Evolutionary conservation across 192 early-diverging fungal species (phyloP).

Genomic region (Spizellomyces sp.): DNA sequence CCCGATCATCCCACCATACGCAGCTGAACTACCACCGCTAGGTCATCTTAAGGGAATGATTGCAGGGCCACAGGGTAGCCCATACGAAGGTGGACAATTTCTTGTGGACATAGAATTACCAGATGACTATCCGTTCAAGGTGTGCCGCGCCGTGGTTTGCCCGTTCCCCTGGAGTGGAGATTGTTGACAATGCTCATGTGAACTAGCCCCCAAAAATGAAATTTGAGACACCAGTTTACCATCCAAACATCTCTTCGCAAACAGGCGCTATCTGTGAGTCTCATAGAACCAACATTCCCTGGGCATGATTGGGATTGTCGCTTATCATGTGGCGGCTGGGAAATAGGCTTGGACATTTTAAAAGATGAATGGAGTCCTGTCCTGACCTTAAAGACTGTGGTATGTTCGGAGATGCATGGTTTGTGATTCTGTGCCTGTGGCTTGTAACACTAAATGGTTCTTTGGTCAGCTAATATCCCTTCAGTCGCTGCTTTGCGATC

Average conservation of each 20-base stretch:
- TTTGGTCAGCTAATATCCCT: slow-evolving; percentile 48
- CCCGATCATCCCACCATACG: too few species aligned
- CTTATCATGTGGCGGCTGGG: slow-evolving; percentile 29
- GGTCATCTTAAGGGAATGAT: slow-evolving; percentile 46
- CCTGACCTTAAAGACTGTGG: slow-evolving; percentile 55
- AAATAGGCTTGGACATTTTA: slow-evolving; percentile 51
- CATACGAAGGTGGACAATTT: slow-evolving; percentile 50
- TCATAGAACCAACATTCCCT: background rate
- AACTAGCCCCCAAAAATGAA: slow-evolving; percentile 37
- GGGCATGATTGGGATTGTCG: background rate
- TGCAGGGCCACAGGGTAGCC: slow-evolving; percentile 51
- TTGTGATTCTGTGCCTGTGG: too few species aligned
- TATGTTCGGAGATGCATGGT: background rate
- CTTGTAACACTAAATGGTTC: background rate
- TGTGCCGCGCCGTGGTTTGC: slow-evolving; percentile 26
- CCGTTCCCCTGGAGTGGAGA: background rate
- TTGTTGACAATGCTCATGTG: slow-evolving; percentile 5
- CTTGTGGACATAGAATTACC: slow-evolving; percentile 41
- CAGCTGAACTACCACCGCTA: background rate
- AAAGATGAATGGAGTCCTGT: slow-evolving; percentile 62
- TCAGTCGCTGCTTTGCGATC: slow-evolving; percentile 53
- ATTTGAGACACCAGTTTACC: slow-evolving; percentile 56
- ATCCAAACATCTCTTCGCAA: slow-evolving; percentile 61
- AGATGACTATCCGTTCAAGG: slow-evolving; percentile 50
- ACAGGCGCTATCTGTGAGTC: slow-evolving; percentile 44